Base-by-base conservation (phyloP, 1,284 basidiomycete species). In the Trametes versicolor region DNA sequence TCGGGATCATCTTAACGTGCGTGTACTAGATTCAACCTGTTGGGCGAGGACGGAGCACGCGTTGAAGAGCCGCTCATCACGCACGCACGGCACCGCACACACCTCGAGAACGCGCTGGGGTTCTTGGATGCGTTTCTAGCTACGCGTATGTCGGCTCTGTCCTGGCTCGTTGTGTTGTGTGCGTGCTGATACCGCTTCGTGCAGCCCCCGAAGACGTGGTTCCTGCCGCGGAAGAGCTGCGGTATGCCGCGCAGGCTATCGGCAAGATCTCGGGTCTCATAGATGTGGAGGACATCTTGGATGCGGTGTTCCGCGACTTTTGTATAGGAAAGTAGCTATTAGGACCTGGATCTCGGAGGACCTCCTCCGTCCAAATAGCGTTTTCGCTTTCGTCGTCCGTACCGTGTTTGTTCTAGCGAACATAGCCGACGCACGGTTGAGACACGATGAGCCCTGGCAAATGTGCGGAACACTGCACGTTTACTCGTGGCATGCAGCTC, bases 231-330 rank as follows among this genome's bases (percentile, higher is more conserved):
- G 95, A 97, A 75, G 93, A 95, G 73, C 80, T 97, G 41, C 86
- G 95, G 23, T 94, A 94, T 74, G 95, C 94, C 3, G 90, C 92
- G 0, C 85, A 86, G 62, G 88, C 92, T 7, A 83, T 97, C n/a
- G 94, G 93, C 1, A 87, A 88, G 64, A 86, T 96, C 19, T 90
- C 91, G 4, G 94, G 95, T 2, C 74, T 83, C 27, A 86, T 93
- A 65, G 86, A 88, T 57, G 85, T 90, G 34, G 91, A 97, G 72
- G 92, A 96, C 66, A 83, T 96, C 9, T 76, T 97, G 23, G 94
- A 95, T 64, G 85, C 85, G 39, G 85, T 97, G 39, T 97, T 97
- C 74, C 82, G 84, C 37, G 90, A 92, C 60, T 96, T 96, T 76
- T 96, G 94, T 74, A 94, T 96, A 63, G 94, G 94, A 36, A 94